Evolutionary conservation across 257 asterid genomes (phyloP).

Genomic region (Voacanga thouarsii): DNA sequence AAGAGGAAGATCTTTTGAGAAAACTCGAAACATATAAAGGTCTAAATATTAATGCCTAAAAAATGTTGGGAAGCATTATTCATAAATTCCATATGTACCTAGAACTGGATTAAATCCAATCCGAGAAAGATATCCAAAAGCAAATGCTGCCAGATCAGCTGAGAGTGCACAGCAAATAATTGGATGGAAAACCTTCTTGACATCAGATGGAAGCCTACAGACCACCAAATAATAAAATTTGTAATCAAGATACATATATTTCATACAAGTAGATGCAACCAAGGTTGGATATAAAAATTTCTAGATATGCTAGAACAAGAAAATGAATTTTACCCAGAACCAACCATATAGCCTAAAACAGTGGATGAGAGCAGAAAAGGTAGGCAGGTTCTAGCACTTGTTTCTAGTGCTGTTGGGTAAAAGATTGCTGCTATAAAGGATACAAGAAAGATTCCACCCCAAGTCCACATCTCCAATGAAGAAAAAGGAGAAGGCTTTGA

Average conservation of each 20-base stretch:
- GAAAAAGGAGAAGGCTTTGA: constrained; percentile 84
- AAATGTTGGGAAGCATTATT: background rate
- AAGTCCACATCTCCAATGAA: constrained; percentile 67
- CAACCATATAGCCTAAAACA: constrained; percentile 78
- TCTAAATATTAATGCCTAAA: background rate
- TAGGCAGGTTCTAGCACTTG: constrained; percentile 82
- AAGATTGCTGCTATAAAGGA: constrained; percentile 66
- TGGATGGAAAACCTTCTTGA: constrained; percentile 86
- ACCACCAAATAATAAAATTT: constrained; percentile 1
- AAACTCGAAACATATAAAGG: background rate
- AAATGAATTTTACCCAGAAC: constrained; percentile 61
- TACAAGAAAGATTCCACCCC: constrained; percentile 59
- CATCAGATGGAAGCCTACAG: constrained; percentile 69
- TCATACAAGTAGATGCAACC: background rate
- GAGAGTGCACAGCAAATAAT: constrained; percentile 82
- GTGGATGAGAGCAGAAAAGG: constrained; percentile 94
- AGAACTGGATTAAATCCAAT: constrained; percentile 76
- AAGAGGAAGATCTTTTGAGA: background rate
- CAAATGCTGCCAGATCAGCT: constrained; percentile 83
- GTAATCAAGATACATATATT: background rate
- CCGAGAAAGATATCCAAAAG: constrained; percentile 61
- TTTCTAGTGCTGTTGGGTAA: constrained; percentile 76
- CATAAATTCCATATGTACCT: constrained; percentile 35
- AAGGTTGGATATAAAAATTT: background rate
- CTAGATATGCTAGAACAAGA: constrained; percentile 9